Evolutionary conservation across 352 stramenopile species (phyloP).

Genomic region (Globisporangium megalacanthum): DNA sequence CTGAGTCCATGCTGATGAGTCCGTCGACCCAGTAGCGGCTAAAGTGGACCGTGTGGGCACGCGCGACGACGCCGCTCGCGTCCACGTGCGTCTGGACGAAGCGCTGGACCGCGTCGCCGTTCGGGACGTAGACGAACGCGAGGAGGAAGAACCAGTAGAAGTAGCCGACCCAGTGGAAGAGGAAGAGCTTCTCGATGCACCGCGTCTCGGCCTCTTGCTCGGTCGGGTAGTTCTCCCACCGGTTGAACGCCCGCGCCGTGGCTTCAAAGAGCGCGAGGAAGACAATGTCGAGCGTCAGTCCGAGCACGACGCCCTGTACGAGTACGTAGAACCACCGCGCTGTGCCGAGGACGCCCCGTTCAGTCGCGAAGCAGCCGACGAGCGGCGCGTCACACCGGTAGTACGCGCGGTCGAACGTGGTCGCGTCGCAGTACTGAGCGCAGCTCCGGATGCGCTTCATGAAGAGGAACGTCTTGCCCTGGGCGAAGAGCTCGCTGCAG

Average conservation of each 20-base stretch:
- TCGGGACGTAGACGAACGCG: conserved; percentile 58
- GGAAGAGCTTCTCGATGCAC: conserved; percentile 55
- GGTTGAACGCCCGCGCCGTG: conserved; percentile 45
- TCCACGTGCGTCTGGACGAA: conserved; percentile 40
- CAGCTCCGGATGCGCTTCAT: conserved; percentile 43
- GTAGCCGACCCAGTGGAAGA: conserved; percentile 73
- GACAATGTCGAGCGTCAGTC: conserved; percentile 57
- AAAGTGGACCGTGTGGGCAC: conserved; percentile 35
- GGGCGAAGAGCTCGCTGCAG: conserved; percentile 42
- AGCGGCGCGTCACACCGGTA: conserved; percentile 46
- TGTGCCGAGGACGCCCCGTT: conserved; percentile 48
- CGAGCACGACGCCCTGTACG: conserved; percentile 52
- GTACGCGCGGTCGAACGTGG: conserved; percentile 37
- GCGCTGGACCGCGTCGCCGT: conserved; percentile 37
- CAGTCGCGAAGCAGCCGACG: conserved; percentile 45
- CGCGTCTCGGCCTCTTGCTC: conserved; percentile 46
- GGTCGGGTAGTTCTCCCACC: conserved; percentile 61
- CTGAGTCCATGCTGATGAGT: conserved; percentile 55
- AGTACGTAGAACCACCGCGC: conserved; percentile 65
- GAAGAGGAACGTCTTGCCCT: conserved; percentile 42
- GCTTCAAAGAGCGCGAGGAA: conserved; percentile 58
- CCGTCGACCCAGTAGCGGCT: conserved; percentile 57
- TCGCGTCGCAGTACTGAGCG: conserved; percentile 33
- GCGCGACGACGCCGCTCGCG: conserved; percentile 27
- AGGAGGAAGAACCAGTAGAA: conserved; percentile 71